These are phyloP conservation scores for Apophysomyces sp. DNA, from an alignment of 371 early-diverging fungal genomes.

Conservation along the genomic window DNA sequence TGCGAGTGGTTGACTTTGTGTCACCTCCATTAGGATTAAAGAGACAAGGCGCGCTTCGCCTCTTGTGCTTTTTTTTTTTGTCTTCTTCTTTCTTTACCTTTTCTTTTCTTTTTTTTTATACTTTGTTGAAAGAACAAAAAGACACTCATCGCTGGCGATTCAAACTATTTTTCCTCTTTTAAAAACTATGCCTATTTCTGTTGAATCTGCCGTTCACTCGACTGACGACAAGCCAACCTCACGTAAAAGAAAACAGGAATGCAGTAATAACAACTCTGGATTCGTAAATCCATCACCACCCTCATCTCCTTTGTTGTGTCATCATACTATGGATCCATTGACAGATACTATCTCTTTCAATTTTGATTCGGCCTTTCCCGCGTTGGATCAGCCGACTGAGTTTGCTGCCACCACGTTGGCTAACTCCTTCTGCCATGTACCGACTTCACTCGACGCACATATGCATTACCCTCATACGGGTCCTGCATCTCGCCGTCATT, in stretches of 20 bases:
- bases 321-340: background rate
- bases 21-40: constrained; percentile 5
- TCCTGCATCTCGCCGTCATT: constrained; percentile 24
- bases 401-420: background rate
- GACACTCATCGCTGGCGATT: constrained; percentile 26
- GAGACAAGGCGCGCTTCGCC: background rate
- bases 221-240: constrained; percentile 12
- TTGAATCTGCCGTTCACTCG: background rate
- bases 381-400: constrained; percentile 1
- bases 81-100: constrained; percentile 5
- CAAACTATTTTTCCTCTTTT: constrained; percentile 1
- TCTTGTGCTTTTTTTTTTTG: constrained; percentile 6
- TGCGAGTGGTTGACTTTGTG: background rate
- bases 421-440: constrained; percentile 2
- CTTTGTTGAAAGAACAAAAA: background rate
- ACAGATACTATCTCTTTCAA: background rate
- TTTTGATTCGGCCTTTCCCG: constrained; percentile 8
- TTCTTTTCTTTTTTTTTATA: background rate
- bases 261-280: constrained; percentile 21
- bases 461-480: constrained; percentile 2
- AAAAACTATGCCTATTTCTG: constrained; percentile 9
- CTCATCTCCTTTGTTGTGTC: constrained; percentile 11
- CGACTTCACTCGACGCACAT: background rate
- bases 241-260: constrained; percentile 32
- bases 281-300: constrained; percentile 29